phyloP scores from a whole-genome alignment of 2,329 filamentous ascomycete genomes.

The Chaetomium sp. region DNA sequence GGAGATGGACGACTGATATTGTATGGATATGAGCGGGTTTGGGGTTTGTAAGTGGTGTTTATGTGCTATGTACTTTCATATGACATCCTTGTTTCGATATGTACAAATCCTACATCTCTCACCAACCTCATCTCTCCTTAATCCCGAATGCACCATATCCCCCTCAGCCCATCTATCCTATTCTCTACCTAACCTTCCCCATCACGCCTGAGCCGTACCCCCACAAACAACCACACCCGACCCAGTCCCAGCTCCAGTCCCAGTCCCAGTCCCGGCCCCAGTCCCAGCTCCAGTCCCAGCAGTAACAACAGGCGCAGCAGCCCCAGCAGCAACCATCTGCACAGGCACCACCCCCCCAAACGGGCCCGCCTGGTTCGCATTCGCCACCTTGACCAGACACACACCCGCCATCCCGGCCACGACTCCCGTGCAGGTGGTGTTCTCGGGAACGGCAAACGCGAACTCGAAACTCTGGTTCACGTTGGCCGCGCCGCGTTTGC shows the following conservation, averaged over 20 bases:
- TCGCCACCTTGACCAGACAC: slow-evolving; percentile 39
- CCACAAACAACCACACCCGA: too few species aligned
- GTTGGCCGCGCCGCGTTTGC: slow-evolving; percentile 23
- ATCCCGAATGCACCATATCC: too few species aligned
- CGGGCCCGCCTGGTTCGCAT: slow-evolving; percentile 34
- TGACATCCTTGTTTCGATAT: too few species aligned
- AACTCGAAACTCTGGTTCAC: slow-evolving; percentile 24
- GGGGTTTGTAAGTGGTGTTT: too few species aligned
- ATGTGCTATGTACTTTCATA: too few species aligned
- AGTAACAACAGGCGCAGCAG: background rate
- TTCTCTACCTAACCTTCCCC: too few species aligned
- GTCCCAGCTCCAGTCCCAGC: background rate
- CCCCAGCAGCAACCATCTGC: slow-evolving; percentile 29
- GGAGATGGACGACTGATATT: background rate
- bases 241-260: background rate
- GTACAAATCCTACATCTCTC: too few species aligned
- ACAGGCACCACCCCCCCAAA: slow-evolving; percentile 37
- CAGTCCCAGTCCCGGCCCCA: background rate
- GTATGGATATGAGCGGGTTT: too few species aligned
- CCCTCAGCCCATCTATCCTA: too few species aligned
- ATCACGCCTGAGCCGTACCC: too few species aligned
- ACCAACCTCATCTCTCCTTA: too few species aligned
- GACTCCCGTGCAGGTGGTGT: slow-evolving; percentile 34
- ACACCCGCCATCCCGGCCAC: slow-evolving; percentile 30
- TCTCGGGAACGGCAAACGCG: slow-evolving; percentile 24